Evolutionary conservation across 441 rosid genomes (phyloP).

Genomic region (Populus hybrid): DNA sequence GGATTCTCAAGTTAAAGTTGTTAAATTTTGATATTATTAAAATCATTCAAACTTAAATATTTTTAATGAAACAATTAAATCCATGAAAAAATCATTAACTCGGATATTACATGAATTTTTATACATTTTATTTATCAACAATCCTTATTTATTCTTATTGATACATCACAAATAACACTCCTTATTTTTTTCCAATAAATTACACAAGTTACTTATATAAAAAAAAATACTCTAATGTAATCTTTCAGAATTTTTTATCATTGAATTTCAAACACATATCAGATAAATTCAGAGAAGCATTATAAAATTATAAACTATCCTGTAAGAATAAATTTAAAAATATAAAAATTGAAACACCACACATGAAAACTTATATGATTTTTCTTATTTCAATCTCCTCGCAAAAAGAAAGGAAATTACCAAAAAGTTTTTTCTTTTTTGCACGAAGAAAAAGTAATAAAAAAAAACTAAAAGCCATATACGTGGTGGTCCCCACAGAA

Average conservation of each 20-base stretch:
- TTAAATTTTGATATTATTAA: fast-evolving
- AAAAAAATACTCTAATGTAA: too few relatives aligned
- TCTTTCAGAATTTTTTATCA: too few relatives aligned
- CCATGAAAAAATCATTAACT: not conserved
- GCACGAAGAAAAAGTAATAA: not conserved
- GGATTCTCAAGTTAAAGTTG: fast-evolving
- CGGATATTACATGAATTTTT: fast-evolving
- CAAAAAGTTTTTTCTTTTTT: not conserved
- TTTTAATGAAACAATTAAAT: too few relatives aligned
- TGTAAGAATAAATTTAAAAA: too few relatives aligned
- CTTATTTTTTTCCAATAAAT: too few relatives aligned
- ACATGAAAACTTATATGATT: not conserved
- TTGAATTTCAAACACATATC: too few relatives aligned
- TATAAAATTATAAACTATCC: not conserved
- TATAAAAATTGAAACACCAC: not conserved
- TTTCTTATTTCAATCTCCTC: not conserved
- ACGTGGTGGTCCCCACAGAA: not conserved
- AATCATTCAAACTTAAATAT: not conserved
- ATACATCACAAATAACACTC: too few relatives aligned
- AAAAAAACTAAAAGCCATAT: not conserved
- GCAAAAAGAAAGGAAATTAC: not conserved
- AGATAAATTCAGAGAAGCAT: too few relatives aligned
- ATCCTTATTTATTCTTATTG: too few relatives aligned
- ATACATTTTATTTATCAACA: not conserved
- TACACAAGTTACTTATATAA: too few relatives aligned